Conservation (phyloP, 179 eudicot species). For the Nepenthes alata region DNA sequence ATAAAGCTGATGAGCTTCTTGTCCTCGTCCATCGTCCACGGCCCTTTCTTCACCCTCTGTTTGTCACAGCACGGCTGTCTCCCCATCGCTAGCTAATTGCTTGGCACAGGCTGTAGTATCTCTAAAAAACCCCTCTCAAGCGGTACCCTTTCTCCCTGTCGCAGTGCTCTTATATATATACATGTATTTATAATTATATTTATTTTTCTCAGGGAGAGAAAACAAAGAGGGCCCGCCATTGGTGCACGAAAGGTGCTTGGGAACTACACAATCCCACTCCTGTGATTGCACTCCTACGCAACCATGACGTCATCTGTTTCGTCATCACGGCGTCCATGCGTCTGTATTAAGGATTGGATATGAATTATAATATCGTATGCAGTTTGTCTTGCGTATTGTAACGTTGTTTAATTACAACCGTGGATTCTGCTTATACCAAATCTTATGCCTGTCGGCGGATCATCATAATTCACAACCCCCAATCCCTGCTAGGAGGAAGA, state of each 20-base stretch:
- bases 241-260: constrained; percentile 44
- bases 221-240: constrained; percentile 30
- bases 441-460: too few species aligned
- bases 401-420: too few species aligned
- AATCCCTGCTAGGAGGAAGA: too few species aligned
- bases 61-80: constrained; percentile 94
- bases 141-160: too few species aligned
- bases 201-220: not conserved
- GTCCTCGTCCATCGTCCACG: constrained; percentile 94
- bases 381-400: too few species aligned
- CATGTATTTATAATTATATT: constrained; percentile 12
- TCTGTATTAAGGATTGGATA: too few species aligned
- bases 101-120: too few species aligned
- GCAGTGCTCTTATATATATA: not conserved
- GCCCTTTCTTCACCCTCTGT: constrained; percentile 89
- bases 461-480: too few species aligned
- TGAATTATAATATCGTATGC: too few species aligned
- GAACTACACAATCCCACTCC: constrained; percentile 36
- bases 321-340: constrained; percentile 26
- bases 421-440: too few species aligned
- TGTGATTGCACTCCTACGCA: constrained; percentile 42
- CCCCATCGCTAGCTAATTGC: constrained; percentile 34
- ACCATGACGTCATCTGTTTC: constrained; percentile 46
- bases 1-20: constrained; percentile 79
- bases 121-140: too few species aligned